Conservation (phyloP, 139 green algal species). For the Axilococcus clingmanii region DNA sequence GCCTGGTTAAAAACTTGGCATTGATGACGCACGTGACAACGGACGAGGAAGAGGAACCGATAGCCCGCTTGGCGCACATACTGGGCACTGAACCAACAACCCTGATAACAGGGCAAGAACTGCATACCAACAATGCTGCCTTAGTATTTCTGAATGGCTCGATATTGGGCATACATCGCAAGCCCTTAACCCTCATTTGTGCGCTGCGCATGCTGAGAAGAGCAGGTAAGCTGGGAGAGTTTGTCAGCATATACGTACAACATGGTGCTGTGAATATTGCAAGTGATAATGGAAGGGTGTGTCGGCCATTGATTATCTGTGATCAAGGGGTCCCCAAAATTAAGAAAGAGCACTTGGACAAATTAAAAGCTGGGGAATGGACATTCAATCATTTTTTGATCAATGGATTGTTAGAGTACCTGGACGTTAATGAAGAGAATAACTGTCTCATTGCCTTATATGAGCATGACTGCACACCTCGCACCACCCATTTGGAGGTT, state of each 20-base stretch:
- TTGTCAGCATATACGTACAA: conserved; percentile 75
- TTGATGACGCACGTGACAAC: conserved; percentile 98
- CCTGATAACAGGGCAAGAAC: conserved; percentile 51
- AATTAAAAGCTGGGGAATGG: conserved; percentile 45
- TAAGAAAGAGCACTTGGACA: conserved; percentile 55
- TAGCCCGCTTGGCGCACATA: conserved; percentile 44
- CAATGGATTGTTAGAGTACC: conserved; percentile 90
- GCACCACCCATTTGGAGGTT: conserved; percentile 94
- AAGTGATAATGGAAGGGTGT: conserved; percentile 87
- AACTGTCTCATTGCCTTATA: conserved; percentile 87
- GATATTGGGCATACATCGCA: conserved; percentile 74
- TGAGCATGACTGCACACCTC: conserved; percentile 42
- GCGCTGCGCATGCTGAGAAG: conserved; percentile 58
- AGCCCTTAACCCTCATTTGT: conserved; percentile 40
- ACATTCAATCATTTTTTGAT: conserved; percentile 71
- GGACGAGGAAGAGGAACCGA: conserved; percentile 64
- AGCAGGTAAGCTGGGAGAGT: conserved; percentile 67
- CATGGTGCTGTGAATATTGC: conserved; percentile 55
- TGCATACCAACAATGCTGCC: conserved; percentile 51
- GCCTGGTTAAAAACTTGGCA: conserved; percentile 98
- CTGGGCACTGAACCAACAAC: conserved; percentile 69
- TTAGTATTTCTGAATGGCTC: conserved; percentile 92
- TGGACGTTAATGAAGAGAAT: conserved; percentile 98
- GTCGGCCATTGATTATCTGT: conserved; percentile 95
- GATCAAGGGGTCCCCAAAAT: conserved; percentile 78